Base-by-base conservation (phyloP, 495 filamentous ascomycete species). In the Usnea hakonensis region DNA sequence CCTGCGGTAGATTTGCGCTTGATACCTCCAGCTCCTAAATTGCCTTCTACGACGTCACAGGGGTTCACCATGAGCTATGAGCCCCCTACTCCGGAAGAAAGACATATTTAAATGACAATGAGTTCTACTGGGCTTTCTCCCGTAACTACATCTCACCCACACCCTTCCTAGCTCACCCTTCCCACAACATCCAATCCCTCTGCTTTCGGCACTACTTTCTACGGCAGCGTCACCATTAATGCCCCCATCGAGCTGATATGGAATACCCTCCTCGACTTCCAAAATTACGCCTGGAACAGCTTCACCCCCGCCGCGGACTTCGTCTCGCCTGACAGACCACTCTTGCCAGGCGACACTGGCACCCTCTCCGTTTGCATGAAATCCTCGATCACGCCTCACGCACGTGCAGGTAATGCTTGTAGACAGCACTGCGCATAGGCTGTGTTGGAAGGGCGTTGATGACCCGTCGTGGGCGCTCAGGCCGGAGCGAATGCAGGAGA, bases 361-460 rank as follows among this genome's bases (percentile, higher is more conserved):
- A 46, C 43, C 21, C 0, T 41, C 38, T 41, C 38, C 38, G 38
- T 19, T 7, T 41, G 38, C 38, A 9, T 41, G 16, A 41, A 46
- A 46, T 26, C 43, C 21, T 13, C 43, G 43, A 23, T 23, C 21
- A 46, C 21, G 21, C 21, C 43, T 10, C n/a, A 46, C 43, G 21
- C 43, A 46, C 43, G n/a, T 46, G n/a, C 43, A 23, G 26, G 43
- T 46, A 21, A 46, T 21, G n/a, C 43, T 46, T 46, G 43, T 46
- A 46, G 43, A 46, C 1, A 23, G 13, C 21, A 10, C 43, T 11
- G 43, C 43, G 43, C 21, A 26, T 46, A 46, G 21, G 16, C 32
- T 56, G 32, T 35, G 33, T 56, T 56, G 54, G 54, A 56, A 56
- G 54, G 33, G 30, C 32, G 36, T 40, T 28, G 54, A 56, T 40